Evolutionary conservation across 2,329 filamentous ascomycete genomes (phyloP).

Genomic region (Rhexocercosporidium sp.): DNA sequence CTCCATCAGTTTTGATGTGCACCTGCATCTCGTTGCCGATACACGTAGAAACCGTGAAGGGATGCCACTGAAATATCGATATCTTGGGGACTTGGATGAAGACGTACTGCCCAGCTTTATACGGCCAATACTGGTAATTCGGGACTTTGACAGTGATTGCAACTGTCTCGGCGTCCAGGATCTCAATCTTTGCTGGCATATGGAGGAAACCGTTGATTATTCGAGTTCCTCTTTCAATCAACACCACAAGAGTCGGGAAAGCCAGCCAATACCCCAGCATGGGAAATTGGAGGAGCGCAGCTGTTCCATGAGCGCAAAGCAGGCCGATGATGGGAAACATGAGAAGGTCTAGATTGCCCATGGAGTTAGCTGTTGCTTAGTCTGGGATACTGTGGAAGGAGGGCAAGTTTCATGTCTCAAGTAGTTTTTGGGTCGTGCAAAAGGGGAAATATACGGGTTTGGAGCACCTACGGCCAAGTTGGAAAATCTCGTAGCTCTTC

Average conservation of each 20-base stretch:
- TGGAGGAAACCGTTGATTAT: slow-evolving; percentile 53
- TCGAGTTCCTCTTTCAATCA: slow-evolving; percentile 54
- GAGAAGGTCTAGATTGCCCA: slow-evolving; percentile 48
- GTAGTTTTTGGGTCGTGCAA: no score
- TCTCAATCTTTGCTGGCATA: slow-evolving; percentile 53
- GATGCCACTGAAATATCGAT: slow-evolving; percentile 63
- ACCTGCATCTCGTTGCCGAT: slow-evolving; percentile 56
- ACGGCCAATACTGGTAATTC: slow-evolving; percentile 47
- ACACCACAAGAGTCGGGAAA: slow-evolving; percentile 56
- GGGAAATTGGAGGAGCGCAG: slow-evolving; percentile 55
- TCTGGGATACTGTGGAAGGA: no score
- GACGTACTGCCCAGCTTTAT: slow-evolving; percentile 45
- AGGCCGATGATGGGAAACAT: slow-evolving; percentile 64
- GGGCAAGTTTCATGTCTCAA: no score
- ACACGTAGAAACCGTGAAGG: slow-evolving; percentile 63
- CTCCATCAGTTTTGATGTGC: slow-evolving; percentile 63
- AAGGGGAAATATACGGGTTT: no score
- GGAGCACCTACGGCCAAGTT: slow-evolving; percentile 48
- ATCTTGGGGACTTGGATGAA: slow-evolving; percentile 59
- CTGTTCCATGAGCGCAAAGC: slow-evolving; percentile 59
- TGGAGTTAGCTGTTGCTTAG: not conserved
- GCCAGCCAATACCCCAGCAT: slow-evolving; percentile 64
- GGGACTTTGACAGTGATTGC: slow-evolving; percentile 55
- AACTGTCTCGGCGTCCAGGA: slow-evolving; percentile 59
- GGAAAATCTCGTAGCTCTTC: slow-evolving; percentile 62